Conservation (phyloP, 441 rosid genomes). For the Populus tomentosa region DNA sequence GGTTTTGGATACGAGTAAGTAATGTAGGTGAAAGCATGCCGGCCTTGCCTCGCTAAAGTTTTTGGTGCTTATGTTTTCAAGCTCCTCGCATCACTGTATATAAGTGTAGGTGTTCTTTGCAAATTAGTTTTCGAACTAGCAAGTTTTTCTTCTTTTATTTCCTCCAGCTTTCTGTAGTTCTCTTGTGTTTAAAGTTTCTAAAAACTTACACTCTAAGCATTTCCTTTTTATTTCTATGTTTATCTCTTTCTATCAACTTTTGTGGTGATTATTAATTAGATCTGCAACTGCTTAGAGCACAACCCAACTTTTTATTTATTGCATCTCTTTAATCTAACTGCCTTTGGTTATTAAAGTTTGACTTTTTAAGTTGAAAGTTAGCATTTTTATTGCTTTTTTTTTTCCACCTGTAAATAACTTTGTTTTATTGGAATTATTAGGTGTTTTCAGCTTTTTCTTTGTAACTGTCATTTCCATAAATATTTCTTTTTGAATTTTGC, state of each 20-base stretch:
- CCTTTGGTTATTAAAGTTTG: neutral
- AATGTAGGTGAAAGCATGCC: no score
- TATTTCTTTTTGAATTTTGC: neutral
- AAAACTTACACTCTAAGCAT: conserved; percentile 39
- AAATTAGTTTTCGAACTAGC: neutral
- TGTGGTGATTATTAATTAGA: conserved; percentile 31
- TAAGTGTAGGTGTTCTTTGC: no score
- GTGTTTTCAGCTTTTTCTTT: conserved; percentile 12
- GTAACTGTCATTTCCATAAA: neutral
- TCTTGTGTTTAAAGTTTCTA: conserved; percentile 34
- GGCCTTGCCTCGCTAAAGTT: no score
- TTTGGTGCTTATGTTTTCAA: no score
- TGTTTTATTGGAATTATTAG: conserved; percentile 11
- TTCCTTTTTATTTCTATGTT: neutral
- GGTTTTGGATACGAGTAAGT: no score
- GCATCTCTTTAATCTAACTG: conserved; percentile 18
- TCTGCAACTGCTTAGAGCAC: conserved; percentile 35
- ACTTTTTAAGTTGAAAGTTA: conserved; percentile 20
- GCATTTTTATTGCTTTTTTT: conserved; percentile 22
- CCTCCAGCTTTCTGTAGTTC: conserved; percentile 3
- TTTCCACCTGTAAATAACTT: conserved; percentile 21
- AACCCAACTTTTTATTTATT: conserved; percentile 22
- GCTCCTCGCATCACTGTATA: no score
- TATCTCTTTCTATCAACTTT: neutral
- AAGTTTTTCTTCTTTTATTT: neutral